Conservation (phyloP, 495 filamentous ascomycete genomes). For the Poronia punctata region DNA sequence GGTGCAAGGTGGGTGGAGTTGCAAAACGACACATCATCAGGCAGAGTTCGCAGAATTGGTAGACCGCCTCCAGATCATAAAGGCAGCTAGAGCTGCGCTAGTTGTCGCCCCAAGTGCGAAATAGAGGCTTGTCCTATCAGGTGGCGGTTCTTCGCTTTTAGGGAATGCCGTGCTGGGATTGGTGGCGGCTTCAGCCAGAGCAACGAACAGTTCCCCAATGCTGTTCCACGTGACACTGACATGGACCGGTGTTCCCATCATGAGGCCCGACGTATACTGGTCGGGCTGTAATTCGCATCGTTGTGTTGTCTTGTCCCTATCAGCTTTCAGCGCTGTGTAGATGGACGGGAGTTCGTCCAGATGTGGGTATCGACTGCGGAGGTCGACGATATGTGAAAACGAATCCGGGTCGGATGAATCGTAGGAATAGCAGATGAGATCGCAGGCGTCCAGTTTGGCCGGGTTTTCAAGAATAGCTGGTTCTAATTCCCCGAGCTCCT, state of each 20-base stretch:
- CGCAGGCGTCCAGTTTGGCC: slow-evolving; percentile 84
- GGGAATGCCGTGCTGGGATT: slow-evolving; percentile 84
- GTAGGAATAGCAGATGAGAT: slow-evolving; percentile 91
- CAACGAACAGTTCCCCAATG: slow-evolving; percentile 86
- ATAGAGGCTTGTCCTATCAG: slow-evolving; percentile 76
- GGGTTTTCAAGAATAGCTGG: slow-evolving; percentile 89
- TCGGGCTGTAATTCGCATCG: slow-evolving; percentile 87
- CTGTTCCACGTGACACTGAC: slow-evolving; percentile 89
- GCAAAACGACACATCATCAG: slow-evolving; percentile 5
- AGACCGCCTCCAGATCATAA: slow-evolving; percentile 58
- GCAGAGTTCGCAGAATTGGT: slow-evolving; percentile 32
- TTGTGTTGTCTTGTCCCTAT: slow-evolving; percentile 90
- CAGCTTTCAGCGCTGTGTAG: slow-evolving; percentile 89
- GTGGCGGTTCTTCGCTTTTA: slow-evolving; percentile 72
- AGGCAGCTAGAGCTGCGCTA: slow-evolving; percentile 72
- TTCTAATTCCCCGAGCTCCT: slow-evolving; percentile 93
- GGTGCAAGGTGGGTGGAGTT: neutral
- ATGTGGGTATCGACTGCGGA: slow-evolving; percentile 69
- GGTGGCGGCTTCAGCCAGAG: slow-evolving; percentile 78
- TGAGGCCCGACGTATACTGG: slow-evolving; percentile 72
- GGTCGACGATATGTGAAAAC: slow-evolving; percentile 80
- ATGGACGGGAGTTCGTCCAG: slow-evolving; percentile 82
- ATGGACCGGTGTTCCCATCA: slow-evolving; percentile 82
- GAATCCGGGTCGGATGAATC: slow-evolving; percentile 94
- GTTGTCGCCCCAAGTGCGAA: slow-evolving; percentile 75